phyloP scores from a whole-genome alignment of 371 early-diverging fungal genomes.

The Apophysomyces ossiformis region DNA sequence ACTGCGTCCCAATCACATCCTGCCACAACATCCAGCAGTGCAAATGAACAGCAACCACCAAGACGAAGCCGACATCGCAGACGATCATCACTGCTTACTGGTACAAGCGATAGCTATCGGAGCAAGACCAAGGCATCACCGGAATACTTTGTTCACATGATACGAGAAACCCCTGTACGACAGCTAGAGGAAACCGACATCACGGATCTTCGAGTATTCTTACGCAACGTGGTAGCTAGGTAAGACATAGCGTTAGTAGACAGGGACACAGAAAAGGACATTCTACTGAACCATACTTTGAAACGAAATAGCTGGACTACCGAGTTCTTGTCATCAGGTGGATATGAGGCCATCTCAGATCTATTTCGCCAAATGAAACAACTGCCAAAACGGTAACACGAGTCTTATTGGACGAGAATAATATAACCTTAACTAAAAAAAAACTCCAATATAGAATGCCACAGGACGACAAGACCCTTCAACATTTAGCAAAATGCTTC shows the following conservation, averaged over 20 bases:
- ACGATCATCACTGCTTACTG: slow-evolving; percentile 19
- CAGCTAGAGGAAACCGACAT: slow-evolving; percentile 45
- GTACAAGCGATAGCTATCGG: slow-evolving; percentile 12
- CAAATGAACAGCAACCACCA: slow-evolving; percentile 1
- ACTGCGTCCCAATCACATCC: slow-evolving; percentile 4
- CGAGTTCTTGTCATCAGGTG: slow-evolving; percentile 47
- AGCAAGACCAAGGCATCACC: slow-evolving; percentile 40
- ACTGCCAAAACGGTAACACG: slow-evolving; percentile 38
- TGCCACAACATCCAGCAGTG: slow-evolving; percentile 1
- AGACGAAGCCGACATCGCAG: slow-evolving; percentile 14
- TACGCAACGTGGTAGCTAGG: slow-evolving; percentile 50
- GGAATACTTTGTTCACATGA: slow-evolving; percentile 38
- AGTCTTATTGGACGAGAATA: background rate
- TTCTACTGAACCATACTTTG: no score
- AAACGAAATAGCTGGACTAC: slow-evolving; percentile 45
- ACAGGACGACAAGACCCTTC: slow-evolving; percentile 43
- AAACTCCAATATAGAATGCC: slow-evolving; percentile 21
- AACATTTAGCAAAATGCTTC: slow-evolving; percentile 50
- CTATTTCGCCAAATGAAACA: slow-evolving; percentile 49
- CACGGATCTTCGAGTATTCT: slow-evolving; percentile 43
- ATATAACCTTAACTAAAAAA: background rate
- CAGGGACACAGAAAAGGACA: background rate
- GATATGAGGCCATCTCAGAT: slow-evolving; percentile 46
- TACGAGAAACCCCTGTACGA: slow-evolving; percentile 36
- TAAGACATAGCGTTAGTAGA: slow-evolving; percentile 5